Conservation (phyloP, 352 stramenopile species). For the Phytophthora fragariaefolia region DNA sequence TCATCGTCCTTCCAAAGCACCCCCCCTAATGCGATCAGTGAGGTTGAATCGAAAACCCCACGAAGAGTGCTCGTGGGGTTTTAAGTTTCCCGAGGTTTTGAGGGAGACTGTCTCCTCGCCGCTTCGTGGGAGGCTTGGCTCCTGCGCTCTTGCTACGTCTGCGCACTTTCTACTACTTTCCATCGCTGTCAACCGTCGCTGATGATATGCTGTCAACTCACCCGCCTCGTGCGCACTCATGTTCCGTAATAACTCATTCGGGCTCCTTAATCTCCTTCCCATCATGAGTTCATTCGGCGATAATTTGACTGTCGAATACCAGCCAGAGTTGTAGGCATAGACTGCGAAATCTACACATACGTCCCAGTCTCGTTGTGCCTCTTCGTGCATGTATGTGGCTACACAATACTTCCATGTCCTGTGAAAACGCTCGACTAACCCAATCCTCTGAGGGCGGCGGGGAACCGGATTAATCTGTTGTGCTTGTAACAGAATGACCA, state of each 20-base stretch:
- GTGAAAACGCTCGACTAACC: background rate
- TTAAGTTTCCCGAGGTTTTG: too few species aligned
- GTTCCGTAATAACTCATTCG: background rate
- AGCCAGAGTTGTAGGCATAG: background rate
- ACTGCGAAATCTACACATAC: background rate
- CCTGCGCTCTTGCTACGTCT: background rate
- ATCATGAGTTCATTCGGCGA: constrained; percentile 5
- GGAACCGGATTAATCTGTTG: background rate
- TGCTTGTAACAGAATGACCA: background rate
- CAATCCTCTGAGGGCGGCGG: background rate
- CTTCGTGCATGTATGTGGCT: background rate
- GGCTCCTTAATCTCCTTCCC: background rate
- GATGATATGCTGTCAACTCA: background rate
- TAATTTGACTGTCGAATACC: background rate
- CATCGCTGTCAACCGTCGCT: background rate
- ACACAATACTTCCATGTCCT: background rate
- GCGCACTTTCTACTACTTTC: background rate
- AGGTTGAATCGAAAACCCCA: too few species aligned
- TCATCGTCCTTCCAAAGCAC: too few species aligned
- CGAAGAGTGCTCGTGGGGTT: too few species aligned
- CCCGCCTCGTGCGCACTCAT: background rate
- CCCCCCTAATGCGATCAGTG: too few species aligned
- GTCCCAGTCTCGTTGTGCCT: background rate
- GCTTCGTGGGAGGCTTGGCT: too few species aligned
- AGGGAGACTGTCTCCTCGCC: too few species aligned